These are phyloP conservation scores for Przewalskia tangutica DNA, from an alignment of 257 asterid species.

Conservation along the genomic window DNA sequence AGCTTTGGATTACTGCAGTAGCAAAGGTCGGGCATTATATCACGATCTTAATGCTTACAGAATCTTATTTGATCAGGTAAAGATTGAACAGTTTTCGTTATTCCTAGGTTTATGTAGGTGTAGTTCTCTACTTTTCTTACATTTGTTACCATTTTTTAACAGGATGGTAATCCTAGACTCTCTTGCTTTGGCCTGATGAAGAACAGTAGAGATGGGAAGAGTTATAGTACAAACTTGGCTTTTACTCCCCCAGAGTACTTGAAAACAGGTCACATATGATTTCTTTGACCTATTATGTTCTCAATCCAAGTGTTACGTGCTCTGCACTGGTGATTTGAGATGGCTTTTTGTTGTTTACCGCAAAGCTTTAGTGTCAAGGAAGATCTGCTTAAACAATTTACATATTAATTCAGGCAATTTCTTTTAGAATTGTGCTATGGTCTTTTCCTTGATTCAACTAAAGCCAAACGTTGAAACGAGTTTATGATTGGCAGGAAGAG, in stretches of 20 bases:
- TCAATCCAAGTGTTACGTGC: background rate
- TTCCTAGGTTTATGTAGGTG: background rate
- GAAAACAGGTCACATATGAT: conserved; percentile 27
- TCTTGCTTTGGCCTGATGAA: conserved; percentile 52
- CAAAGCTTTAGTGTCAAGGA: background rate
- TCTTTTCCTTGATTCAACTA: background rate
- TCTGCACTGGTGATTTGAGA: background rate
- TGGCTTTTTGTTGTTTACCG: background rate
- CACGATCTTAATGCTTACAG: conserved; percentile 49
- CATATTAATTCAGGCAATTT: background rate
- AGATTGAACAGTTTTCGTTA: background rate
- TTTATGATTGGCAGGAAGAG: conserved; percentile 32
- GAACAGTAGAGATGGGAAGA: conserved; percentile 47
- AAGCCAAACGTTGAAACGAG: background rate
- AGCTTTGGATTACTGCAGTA: conserved; percentile 45
- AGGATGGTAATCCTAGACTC: conserved; percentile 50
- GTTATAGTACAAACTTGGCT: conserved; percentile 45
- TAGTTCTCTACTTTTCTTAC: background rate
- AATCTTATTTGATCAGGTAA: conserved; percentile 41
- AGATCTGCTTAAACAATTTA: background rate
- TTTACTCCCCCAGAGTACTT: conserved; percentile 48
- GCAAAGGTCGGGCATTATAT: conserved; percentile 38
- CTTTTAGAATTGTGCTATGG: background rate
- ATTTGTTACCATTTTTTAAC: background rate
- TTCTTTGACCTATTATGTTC: background rate